Evolutionary conservation across 805 yeast species (phyloP).

Genomic region (Metschnikowia kunwiensis): DNA sequence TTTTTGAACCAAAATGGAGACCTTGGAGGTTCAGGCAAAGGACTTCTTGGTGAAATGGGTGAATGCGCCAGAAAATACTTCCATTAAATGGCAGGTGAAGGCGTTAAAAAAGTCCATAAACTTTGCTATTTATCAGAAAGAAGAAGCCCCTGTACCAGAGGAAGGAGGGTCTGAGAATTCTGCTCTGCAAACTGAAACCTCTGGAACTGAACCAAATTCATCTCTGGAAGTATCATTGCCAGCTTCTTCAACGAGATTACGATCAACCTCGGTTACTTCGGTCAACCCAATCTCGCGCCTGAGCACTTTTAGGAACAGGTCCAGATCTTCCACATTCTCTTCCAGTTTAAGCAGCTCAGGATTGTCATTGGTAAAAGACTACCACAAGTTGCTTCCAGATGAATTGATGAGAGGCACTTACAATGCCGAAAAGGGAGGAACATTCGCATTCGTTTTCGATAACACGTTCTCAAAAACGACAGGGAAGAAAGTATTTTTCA

Average conservation of each 20-base stretch:
- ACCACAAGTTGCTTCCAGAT: conserved; percentile 51
- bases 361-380: conserved; percentile 52
- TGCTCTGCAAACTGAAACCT: background rate
- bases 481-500: conserved; percentile 75
- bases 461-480: conserved; percentile 85
- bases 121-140: conserved; percentile 38
- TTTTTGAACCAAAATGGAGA: conserved; percentile 73
- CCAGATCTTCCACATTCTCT: conserved; percentile 38
- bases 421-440: conserved; percentile 59
- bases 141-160: conserved; percentile 21
- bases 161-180: background rate
- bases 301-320: conserved; percentile 30
- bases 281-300: conserved; percentile 36
- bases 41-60: conserved; percentile 92
- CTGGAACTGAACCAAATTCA: background rate
- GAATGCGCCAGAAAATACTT: conserved; percentile 62
- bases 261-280: conserved; percentile 32
- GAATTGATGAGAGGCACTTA: conserved; percentile 62
- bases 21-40: conserved; percentile 84
- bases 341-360: conserved; percentile 39
- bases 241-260: conserved; percentile 7
- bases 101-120: conserved; percentile 55
- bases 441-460: conserved; percentile 86
- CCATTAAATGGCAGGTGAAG: conserved; percentile 74
- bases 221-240: conserved; percentile 1